phyloP scores from a whole-genome alignment of 371 early-diverging fungal species.

The Synchytrium microbalum region DNA sequence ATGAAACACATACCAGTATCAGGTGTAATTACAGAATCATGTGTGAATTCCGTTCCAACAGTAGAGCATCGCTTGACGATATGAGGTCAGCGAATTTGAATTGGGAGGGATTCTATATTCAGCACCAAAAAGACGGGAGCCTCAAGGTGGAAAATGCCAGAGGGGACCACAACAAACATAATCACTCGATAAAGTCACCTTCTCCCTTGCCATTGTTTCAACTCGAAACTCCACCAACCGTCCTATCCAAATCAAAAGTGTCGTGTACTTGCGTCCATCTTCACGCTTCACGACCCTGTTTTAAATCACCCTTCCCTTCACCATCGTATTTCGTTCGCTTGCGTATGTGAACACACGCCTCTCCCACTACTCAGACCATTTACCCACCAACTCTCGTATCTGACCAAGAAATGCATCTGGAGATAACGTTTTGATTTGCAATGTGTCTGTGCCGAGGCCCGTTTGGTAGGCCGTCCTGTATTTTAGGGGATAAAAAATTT shows the following conservation, averaged over 20 bases:
- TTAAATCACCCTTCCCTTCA: conserved; percentile 40
- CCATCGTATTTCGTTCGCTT: conserved; percentile 35
- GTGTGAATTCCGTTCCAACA: conserved; percentile 19
- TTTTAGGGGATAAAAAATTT: too few relatives aligned
- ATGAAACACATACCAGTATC: conserved; percentile 27
- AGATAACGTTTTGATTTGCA: conserved; percentile 17
- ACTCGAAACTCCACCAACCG: conserved; percentile 11
- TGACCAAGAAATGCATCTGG: conserved; percentile 30
- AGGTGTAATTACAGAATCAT: conserved; percentile 10
- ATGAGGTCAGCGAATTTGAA: conserved; percentile 13
- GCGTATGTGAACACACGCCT: conserved; percentile 40
- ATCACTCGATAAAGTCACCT: not conserved
- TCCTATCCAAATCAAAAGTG: conserved; percentile 29
- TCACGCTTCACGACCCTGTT: conserved; percentile 35
- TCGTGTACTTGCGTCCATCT: conserved; percentile 34
- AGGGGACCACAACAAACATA: not conserved
- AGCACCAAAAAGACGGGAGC: not conserved
- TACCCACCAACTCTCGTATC: conserved; percentile 36
- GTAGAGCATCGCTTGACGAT: conserved; percentile 10
- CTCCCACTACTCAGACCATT: conserved; percentile 32
- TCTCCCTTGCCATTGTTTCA: conserved; percentile 26
- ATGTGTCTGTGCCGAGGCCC: conserved; percentile 37
- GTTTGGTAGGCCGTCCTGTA: conserved; percentile 30
- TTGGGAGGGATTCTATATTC: conserved; percentile 19
- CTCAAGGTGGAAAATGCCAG: too few relatives aligned